Percentiles rank a stretch among this genome's conserved stretches.
phyloP scores from a whole-genome alignment of 2,329 filamentous ascomycete species.

The Colletotrichum theobromicola region DNA sequence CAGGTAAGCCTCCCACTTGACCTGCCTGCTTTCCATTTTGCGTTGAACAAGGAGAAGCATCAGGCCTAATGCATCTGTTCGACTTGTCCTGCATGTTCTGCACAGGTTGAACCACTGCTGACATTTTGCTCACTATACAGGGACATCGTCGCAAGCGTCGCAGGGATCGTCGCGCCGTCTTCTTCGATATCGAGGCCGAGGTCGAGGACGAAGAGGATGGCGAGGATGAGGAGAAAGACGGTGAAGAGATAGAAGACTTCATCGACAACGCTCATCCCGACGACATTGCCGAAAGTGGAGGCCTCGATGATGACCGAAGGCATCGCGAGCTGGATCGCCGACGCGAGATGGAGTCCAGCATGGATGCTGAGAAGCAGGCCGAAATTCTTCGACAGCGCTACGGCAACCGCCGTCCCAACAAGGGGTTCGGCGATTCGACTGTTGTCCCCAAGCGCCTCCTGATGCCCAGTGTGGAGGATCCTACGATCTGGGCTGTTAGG shows the following conservation, averaged over 20 bases:
- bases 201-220: conserved; percentile 93
- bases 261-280: conserved; percentile 91
- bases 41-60: not conserved
- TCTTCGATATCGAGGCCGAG: conserved; percentile 98
- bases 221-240: conserved; percentile 88
- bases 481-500: conserved; percentile 92
- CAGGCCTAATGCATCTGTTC: not conserved
- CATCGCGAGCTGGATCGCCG: conserved; percentile 94
- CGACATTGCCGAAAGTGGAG: conserved; percentile 81
- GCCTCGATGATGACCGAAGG: conserved; percentile 85
- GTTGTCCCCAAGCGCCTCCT: conserved; percentile 86
- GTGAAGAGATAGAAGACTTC: conserved; percentile 81
- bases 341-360: conserved; percentile 83
- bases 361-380: conserved; percentile 94
- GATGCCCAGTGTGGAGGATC: conserved; percentile 92
- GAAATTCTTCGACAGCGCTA: conserved; percentile 88
- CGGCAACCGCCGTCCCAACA: conserved; percentile 74
- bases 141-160: conserved; percentile 81
- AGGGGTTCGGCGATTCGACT: conserved; percentile 70
- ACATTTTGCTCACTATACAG: conserved; percentile 34
- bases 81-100: not conserved
- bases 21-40: not conserved
- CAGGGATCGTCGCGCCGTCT: conserved; percentile 77
- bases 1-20: conserved; percentile 47
- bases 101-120: not conserved